Percentiles rank a stretch among this genome's conserved stretches.
Conservation (phyloP, 352 stramenopile species). For the Phytophthora cactorum region DNA sequence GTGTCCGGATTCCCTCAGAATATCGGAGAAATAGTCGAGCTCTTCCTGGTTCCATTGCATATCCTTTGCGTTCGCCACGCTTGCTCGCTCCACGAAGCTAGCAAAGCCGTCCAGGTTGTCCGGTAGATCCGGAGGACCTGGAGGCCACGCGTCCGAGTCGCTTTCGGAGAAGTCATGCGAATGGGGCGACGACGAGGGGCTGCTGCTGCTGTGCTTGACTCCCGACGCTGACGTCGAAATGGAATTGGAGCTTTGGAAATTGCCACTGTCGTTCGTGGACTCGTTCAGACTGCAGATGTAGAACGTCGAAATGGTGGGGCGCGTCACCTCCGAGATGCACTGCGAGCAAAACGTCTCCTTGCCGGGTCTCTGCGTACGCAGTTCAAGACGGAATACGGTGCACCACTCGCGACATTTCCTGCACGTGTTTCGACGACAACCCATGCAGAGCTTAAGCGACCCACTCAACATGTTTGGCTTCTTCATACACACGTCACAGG, state of each 20-base stretch:
- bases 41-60: slow-evolving; percentile 54
- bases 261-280: slow-evolving; percentile 17
- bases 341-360: slow-evolving; percentile 62
- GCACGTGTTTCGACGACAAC: slow-evolving; percentile 65
- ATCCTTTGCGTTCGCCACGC: slow-evolving; percentile 16
- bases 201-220: slow-evolving; percentile 23
- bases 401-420: slow-evolving; percentile 53
- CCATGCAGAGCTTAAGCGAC: slow-evolving; percentile 51
- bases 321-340: slow-evolving; percentile 52
- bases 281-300: slow-evolving; percentile 40
- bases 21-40: slow-evolving; percentile 36
- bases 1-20: slow-evolving; percentile 36
- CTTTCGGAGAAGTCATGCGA: slow-evolving; percentile 32
- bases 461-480: slow-evolving; percentile 43
- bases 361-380: slow-evolving; percentile 49
- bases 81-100: slow-evolving; percentile 35
- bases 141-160: slow-evolving; percentile 32
- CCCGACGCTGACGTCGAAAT: slow-evolving; percentile 32
- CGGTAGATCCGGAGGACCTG: slow-evolving; percentile 15
- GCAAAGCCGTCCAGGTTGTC: slow-evolving; percentile 38
- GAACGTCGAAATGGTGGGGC: slow-evolving; percentile 32
- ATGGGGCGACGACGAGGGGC: slow-evolving; percentile 24
- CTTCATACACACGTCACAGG: slow-evolving; percentile 65
- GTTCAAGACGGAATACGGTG: slow-evolving; percentile 54
- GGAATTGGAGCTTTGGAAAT: slow-evolving; percentile 17